A percentile compares a stretch with the other conserved stretches of the same genome.
These are phyloP conservation scores for Berkeleyomyces rouxiae DNA, from an alignment of 2,329 filamentous ascomycete species.

Conservation along the genomic window DNA sequence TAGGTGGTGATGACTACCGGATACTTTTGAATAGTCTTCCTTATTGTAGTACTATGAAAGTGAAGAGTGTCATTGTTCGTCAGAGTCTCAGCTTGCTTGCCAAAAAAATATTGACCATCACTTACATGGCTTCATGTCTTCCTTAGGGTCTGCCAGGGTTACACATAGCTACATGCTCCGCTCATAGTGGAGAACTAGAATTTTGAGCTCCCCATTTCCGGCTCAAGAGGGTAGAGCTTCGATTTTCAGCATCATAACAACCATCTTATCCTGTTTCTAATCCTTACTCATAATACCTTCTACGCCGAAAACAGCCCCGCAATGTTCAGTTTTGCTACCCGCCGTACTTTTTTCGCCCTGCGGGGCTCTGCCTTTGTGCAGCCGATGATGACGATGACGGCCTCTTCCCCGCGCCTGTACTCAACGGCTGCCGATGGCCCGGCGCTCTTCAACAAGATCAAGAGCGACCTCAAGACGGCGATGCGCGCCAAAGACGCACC, in stretches of 20 bases:
- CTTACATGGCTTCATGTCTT: no score
- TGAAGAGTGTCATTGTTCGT: no score
- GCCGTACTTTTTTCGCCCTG: constrained; percentile 1
- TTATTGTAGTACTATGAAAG: no score
- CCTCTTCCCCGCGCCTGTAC: constrained; percentile 1
- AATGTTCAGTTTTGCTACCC: constrained; percentile 15
- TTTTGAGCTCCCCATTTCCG: background rate
- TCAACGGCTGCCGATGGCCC: constrained; percentile 21
- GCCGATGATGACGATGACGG: background rate
- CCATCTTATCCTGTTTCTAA: background rate
- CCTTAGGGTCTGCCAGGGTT: no score
- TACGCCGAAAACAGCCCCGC: constrained; percentile 13
- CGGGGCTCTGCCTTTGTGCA: background rate
- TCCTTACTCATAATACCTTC: background rate
- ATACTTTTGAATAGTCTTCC: no score
- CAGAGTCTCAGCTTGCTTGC: no score
- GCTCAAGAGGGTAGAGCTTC: no score
- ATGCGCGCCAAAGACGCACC: constrained; percentile 49
- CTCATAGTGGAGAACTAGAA: background rate
- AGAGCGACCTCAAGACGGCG: constrained; percentile 45
- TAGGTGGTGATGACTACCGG: no score
- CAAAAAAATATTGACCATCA: no score
- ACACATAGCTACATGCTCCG: no score
- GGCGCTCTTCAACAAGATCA: constrained; percentile 36
- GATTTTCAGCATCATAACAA: background rate